Evolutionary conservation across 768 basidiomycete genomes (phyloP).

Genomic region (Amanita inopinata): DNA sequence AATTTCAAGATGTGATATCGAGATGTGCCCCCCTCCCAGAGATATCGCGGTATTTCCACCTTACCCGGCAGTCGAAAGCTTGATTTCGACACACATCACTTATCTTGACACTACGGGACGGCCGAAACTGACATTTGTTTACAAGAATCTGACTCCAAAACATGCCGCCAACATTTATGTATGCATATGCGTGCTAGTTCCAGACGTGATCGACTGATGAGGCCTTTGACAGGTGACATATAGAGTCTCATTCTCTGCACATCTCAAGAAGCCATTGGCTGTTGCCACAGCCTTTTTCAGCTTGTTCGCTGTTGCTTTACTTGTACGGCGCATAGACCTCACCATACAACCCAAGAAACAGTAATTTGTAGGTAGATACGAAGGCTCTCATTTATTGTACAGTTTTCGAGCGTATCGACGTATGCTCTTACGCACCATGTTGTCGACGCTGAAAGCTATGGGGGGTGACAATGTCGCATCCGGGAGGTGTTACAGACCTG

Average conservation of each 20-base stretch:
- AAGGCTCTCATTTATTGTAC: conserved; percentile 8
- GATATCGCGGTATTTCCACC: conserved; percentile 70
- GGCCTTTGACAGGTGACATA: conserved; percentile 63
- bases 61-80: conserved; percentile 60
- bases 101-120: conserved; percentile 92
- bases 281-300: conserved; percentile 63
- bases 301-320: conserved; percentile 45
- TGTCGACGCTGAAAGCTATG: conserved; percentile 23
- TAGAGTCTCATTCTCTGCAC: conserved; percentile 69
- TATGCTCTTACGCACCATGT: no score
- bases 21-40: conserved; percentile 29
- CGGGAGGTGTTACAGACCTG: conserved; percentile 26
- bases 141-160: conserved; percentile 65
- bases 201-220: conserved; percentile 2
- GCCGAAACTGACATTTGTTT: conserved; percentile 65
- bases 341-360: conserved; percentile 34
- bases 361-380: conserved; percentile 18
- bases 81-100: conserved; percentile 60
- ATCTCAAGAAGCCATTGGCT: conserved; percentile 77
- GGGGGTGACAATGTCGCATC: conserved; percentile 27
- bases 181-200: conserved; percentile 22
- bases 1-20: background rate
- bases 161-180: conserved; percentile 81
- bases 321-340: conserved; percentile 36
- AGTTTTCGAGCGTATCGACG: background rate